Evolutionary conservation across 1,284 basidiomycete genomes (phyloP), one percentile per base, ranked within the genome.

Genomic region (Ganoderma leucocontextum): DNA sequence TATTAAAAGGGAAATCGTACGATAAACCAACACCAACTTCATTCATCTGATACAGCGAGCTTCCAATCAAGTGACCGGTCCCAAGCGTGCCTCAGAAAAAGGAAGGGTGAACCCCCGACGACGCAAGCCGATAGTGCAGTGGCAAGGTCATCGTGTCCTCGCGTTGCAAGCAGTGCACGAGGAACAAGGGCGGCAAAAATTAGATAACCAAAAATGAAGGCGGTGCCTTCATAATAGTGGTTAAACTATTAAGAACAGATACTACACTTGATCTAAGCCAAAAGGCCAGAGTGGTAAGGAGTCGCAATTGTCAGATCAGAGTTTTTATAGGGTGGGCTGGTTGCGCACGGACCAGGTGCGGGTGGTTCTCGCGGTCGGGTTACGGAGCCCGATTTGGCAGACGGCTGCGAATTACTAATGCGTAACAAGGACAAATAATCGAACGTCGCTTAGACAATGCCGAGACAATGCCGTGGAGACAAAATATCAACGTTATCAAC

Each of bases 201-300:
- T 69, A 73, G 72, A 77, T 77, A 76, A 77, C 75, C 75, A 76
- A 76, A 65, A 75, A 76, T 75, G 73, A 69, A 70, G 75, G 75
- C 73, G 69, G 73, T 76, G 75, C 80, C 81, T 76, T 75, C 81
- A 82, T 89, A 89, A 89, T 89, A 89, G 87, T 87, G 87, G 86
- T 89, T 89, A 89, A 89, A 88, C 88, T 89, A 88, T 90, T 89
- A 91, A 92, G 90, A 92, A 92, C 90, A 92, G 90, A 92, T 93
- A 94, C 93, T 94, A 94, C 92, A 94, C 93, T 94, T 94, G 92
- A 93, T 94, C 93, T 93, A 95, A 94, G 91, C 93, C 93, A 93
- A 93, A 92, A 91, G 93, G 92, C 90, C 93, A 94, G 89, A 94
- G 91, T 91, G 90, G 90, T 91, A 82, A 72, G 71, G 74, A 74